Conservation (phyloP, 306 rosid genomes). For the Begonia loranthoides region DNA sequence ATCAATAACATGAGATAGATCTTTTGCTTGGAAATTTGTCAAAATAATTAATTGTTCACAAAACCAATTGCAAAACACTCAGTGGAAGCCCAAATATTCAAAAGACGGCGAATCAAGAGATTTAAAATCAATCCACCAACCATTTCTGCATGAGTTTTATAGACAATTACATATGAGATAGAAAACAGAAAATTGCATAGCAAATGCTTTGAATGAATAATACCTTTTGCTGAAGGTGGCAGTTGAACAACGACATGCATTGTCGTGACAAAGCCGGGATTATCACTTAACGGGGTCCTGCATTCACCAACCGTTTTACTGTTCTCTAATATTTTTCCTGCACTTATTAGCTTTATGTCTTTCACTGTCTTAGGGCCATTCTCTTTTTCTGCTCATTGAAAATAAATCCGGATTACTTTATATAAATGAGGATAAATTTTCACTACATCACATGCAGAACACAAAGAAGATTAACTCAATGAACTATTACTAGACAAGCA, state of each 20-base stretch:
- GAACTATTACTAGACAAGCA: background rate
- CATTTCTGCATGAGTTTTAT: too few species aligned
- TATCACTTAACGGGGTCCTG: conserved; percentile 61
- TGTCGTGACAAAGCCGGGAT: conserved; percentile 76
- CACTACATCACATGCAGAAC: background rate
- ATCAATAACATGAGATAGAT: too few species aligned
- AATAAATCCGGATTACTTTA: conserved; percentile 6
- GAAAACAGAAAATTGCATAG: background rate
- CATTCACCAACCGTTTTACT: conserved; percentile 78
- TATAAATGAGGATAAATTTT: background rate
- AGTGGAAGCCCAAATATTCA: too few species aligned
- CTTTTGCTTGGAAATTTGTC: too few species aligned
- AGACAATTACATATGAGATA: too few species aligned
- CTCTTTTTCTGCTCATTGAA: conserved; percentile 48
- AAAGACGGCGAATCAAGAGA: too few species aligned
- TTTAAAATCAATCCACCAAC: too few species aligned
- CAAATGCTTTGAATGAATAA: background rate
- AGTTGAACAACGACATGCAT: conserved; percentile 86
- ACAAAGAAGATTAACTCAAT: background rate
- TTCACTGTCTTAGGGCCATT: conserved; percentile 77
- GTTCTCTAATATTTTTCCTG: conserved; percentile 74
- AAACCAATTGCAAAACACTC: too few species aligned
- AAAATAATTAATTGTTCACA: too few species aligned
- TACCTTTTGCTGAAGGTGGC: conserved; percentile 64
- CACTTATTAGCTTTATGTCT: conserved; percentile 86